These are phyloP conservation scores for Yamadazyma scolyti DNA, from an alignment of 805 yeast genomes.

Conservation along the genomic window DNA sequence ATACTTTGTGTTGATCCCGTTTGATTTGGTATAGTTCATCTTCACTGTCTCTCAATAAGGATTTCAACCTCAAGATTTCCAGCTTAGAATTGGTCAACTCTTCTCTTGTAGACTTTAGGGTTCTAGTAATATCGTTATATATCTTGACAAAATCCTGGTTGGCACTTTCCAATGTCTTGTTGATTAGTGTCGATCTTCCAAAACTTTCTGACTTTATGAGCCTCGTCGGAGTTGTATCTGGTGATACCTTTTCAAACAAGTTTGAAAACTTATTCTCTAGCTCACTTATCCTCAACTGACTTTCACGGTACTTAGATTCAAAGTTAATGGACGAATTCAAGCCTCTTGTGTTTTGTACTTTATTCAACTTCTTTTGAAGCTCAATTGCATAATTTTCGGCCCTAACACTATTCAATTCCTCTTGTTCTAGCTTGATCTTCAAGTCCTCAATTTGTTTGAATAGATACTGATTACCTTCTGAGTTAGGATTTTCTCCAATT, in stretches of 20 bases:
- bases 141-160: slow-evolving; percentile 46
- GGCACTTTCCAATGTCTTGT: slow-evolving; percentile 20
- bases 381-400: slow-evolving; percentile 49
- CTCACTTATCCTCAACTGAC: slow-evolving; percentile 29
- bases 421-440: slow-evolving; percentile 47
- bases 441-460: slow-evolving; percentile 46
- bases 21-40: slow-evolving; percentile 41
- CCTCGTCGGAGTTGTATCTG: slow-evolving; percentile 7
- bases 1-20: slow-evolving; percentile 38
- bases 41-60: slow-evolving; percentile 39
- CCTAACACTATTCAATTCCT: slow-evolving; percentile 46
- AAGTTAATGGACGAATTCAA: slow-evolving; percentile 29
- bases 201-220: slow-evolving; percentile 33
- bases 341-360: slow-evolving; percentile 39
- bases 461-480: slow-evolving; percentile 14
- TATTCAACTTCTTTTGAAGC: slow-evolving; percentile 39
- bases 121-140: slow-evolving; percentile 47
- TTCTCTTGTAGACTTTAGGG: slow-evolving; percentile 41
- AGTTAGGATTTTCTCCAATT: slow-evolving; percentile 26
- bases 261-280: slow-evolving; percentile 28
- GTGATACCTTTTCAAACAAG: slow-evolving; percentile 15
- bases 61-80: slow-evolving; percentile 39
- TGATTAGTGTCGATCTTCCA: slow-evolving; percentile 19
- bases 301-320: slow-evolving; percentile 32
- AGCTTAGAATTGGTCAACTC: slow-evolving; percentile 39